Percentiles rank a stretch among this genome's conserved stretches.
These are phyloP conservation scores for Fusarium musae DNA, from an alignment of 2,329 filamentous ascomycete genomes.

Conservation along the genomic window DNA sequence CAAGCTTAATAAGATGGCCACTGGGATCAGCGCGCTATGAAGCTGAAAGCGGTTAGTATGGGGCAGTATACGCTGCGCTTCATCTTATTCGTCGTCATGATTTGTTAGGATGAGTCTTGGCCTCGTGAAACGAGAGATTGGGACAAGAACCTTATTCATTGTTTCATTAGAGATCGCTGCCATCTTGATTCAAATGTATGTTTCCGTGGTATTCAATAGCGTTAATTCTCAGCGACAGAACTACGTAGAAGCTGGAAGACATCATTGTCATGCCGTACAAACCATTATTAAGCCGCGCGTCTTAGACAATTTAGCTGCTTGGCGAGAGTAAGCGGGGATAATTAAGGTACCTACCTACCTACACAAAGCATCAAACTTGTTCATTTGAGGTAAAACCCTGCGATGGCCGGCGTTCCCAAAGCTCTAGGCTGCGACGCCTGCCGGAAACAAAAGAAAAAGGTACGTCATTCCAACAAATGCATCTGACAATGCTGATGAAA, in stretches of 20 bases:
- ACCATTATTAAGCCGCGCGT: constrained; percentile 2
- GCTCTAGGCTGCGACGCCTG: constrained; percentile 5
- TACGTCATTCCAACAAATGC: neutral
- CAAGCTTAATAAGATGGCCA: neutral
- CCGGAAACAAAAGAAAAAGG: constrained; percentile 23
- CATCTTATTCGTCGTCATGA: neutral
- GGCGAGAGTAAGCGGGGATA: neutral
- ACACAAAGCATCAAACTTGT: neutral
- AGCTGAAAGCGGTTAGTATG: neutral
- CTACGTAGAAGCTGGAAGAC: accelerated
- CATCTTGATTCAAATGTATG: no score
- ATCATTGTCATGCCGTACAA: no score
- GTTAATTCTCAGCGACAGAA: no score
- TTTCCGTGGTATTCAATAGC: no score
- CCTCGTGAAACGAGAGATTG: neutral
- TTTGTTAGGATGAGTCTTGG: neutral
- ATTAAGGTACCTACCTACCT: neutral
- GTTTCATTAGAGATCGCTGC: neutral
- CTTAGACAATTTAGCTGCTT: neutral
- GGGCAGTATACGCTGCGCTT: neutral
- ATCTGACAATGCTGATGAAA: neutral
- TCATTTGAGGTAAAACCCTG: neutral
- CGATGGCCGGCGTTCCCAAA: constrained; percentile 17
- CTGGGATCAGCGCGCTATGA: neutral
- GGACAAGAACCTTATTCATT: neutral